phyloP scores from a whole-genome alignment of 2,329 filamentous ascomycete species.

The Ampelomyces quisqualis region DNA sequence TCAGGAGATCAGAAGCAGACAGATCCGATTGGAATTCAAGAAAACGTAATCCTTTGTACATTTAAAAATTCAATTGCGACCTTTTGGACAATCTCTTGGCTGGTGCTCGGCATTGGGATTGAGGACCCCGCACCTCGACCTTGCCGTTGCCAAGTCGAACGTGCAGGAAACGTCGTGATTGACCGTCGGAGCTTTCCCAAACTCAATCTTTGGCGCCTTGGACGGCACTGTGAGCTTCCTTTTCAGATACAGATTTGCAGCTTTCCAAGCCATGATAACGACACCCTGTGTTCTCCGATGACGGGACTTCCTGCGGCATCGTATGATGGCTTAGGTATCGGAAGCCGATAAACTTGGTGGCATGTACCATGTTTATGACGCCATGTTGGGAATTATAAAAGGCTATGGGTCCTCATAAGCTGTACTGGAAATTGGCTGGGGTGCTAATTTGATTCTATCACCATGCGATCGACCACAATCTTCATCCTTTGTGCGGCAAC shows the following conservation, averaged over 20 bases:
- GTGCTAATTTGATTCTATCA: not conserved
- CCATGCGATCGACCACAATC: conserved; percentile 14
- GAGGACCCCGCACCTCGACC: conserved; percentile 8
- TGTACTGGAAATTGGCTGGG: not conserved
- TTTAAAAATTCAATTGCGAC: no score
- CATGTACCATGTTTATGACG: conserved; percentile 4
- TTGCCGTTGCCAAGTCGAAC: conserved; percentile 14
- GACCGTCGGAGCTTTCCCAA: conserved; percentile 3
- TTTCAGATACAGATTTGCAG: conserved; percentile 15
- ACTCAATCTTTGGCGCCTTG: conserved; percentile 13
- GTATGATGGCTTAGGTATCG: conserved; percentile 12
- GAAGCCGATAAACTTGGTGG: conserved; percentile 5
- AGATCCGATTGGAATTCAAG: no score
- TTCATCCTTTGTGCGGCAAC: conserved; percentile 7
- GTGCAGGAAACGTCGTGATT: conserved; percentile 5
- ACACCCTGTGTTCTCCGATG: conserved; percentile 4
- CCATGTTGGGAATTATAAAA: conserved; percentile 7
- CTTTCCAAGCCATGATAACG: conserved; percentile 4
- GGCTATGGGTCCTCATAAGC: conserved; percentile 1
- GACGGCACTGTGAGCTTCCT: conserved; percentile 22
- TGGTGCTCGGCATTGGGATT: not conserved
- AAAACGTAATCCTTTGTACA: no score
- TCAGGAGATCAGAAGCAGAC: no score
- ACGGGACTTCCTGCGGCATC: conserved; percentile 8
- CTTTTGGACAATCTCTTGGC: no score